Evolutionary conservation across 176 grass and related monocot species (phyloP).

Genomic region (Lolium perenne): DNA sequence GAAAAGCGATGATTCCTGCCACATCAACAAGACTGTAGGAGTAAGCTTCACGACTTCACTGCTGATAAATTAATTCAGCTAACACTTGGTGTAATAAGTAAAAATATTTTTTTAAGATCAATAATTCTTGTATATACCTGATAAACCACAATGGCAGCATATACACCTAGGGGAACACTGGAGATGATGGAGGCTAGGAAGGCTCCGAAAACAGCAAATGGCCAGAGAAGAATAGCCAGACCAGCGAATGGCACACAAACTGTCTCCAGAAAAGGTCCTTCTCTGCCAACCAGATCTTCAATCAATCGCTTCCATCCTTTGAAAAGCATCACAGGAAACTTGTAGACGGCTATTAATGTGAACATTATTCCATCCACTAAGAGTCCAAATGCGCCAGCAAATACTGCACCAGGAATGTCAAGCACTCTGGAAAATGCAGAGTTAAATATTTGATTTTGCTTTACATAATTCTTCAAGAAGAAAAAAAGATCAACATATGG

Average conservation of each 20-base stretch:
- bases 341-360: conserved; percentile 70
- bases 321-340: conserved; percentile 92
- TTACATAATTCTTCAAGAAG: conserved; percentile 16
- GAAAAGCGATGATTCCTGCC: conserved; percentile 78
- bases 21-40: conserved; percentile 32
- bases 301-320: conserved; percentile 95
- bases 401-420: conserved; percentile 69
- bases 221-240: conserved; percentile 94
- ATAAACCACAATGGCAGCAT: conserved; percentile 86
- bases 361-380: conserved; percentile 71
- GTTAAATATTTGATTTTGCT: conserved; percentile 37
- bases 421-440: conserved; percentile 64
- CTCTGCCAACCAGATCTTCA: conserved; percentile 84
- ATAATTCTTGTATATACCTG: conserved; percentile 55
- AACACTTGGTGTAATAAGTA: conserved; percentile 28
- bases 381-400: conserved; percentile 63
- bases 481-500: not conserved
- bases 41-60: conserved; percentile 27
- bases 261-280: conserved; percentile 93
- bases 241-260: conserved; percentile 93
- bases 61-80: conserved; percentile 11
- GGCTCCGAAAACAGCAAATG: conserved; percentile 84
- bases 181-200: conserved; percentile 69
- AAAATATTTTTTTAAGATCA: not conserved
- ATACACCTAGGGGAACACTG: conserved; percentile 80